Percentiles rank a stretch among this genome's conserved stretches.
phyloP scores from a whole-genome alignment of 2,329 filamentous ascomycete species.

The Exophiala dermatitidis region DNA sequence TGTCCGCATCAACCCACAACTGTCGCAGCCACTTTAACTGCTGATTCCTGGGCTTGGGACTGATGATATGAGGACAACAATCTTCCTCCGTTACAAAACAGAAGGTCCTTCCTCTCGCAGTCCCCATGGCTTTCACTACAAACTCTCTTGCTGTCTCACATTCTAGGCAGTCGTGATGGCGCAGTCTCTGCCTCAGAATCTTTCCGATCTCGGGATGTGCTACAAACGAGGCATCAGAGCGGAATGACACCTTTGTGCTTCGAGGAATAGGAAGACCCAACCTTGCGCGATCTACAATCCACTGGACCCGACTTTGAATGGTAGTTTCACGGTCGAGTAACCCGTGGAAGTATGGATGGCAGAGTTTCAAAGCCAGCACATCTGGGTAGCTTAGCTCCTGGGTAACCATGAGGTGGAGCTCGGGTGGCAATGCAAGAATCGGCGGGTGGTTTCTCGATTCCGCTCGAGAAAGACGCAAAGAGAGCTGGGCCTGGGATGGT shows the following conservation, averaged over 20 bases:
- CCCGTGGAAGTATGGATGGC: constrained; percentile 26
- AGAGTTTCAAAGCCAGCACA: constrained; percentile 27
- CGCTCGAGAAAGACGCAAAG: too few relatives aligned
- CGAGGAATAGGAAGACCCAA: constrained; percentile 11
- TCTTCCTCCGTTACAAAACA: background rate
- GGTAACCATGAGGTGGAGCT: constrained; percentile 30
- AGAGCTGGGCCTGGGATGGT: too few relatives aligned
- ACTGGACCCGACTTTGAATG: constrained; percentile 9
- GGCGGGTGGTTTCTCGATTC: background rate
- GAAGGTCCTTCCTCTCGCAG: background rate
- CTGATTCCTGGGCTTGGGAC: too few relatives aligned
- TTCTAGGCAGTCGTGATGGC: constrained; percentile 17
- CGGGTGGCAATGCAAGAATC: constrained; percentile 29
- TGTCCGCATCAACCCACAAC: too few relatives aligned
- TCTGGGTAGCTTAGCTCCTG: constrained; percentile 28
- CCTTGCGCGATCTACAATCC: constrained; percentile 8
- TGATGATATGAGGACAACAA: background rate
- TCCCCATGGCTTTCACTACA: background rate
- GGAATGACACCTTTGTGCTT: constrained; percentile 8
- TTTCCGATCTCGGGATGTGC: constrained; percentile 16
- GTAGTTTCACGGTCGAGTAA: constrained; percentile 3
- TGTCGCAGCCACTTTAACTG: too few relatives aligned
- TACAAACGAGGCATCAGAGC: constrained; percentile 19
- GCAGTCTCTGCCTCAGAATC: constrained; percentile 13
- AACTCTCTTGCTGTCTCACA: background rate